Evolutionary conservation across 768 basidiomycete genomes (phyloP), one percentile per base, ranked within the genome.

Genomic region (Tulasnella sp.): DNA sequence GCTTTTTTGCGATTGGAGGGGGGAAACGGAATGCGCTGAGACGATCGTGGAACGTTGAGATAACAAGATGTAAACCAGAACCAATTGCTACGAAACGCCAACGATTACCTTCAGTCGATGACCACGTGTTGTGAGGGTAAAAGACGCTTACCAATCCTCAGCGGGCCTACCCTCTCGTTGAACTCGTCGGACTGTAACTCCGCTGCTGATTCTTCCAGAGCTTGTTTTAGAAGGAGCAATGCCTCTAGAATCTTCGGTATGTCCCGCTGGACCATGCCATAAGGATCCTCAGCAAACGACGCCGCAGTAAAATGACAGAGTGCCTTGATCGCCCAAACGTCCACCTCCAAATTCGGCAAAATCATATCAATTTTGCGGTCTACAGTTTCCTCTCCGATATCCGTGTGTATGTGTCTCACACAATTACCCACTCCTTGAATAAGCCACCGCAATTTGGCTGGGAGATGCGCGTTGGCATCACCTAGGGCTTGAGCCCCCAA

Each of bases 181-280:
- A 85, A 83, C 1, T 90, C 90, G 84, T 85, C 29, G 87, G 38
- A 58, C 25, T 82, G 83, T 37, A 93, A 81, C 79, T 91, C 88
- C 0, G 79, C 81, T 75, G 89, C 87, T 76, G 90, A 90, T 38
- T 86, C 86, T 79, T 94, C 93, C 25, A 94, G 82, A 0, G 88
- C 91, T 1, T 82, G 81, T 25, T 93, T 85, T 84, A 91, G 91
- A 0, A 87, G 86, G 15, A 91, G 81, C 78, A 95, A 84, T 0
- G 91, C 91, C 81, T 96, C 94, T 2, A 96, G 82, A 37, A 94
- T 89, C 77, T 88, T 89, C 0, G 93, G 91, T 25, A 94, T 92
- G 80, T 96, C 94, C 14, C 91, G 86, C 81, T 96, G 94, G 15
- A 94, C 92, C 40, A 90, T 88, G 29, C 94, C 94, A 80, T 91